Conservation (phyloP, 805 yeast genomes). For the Sporopachydermia lactativora region DNA sequence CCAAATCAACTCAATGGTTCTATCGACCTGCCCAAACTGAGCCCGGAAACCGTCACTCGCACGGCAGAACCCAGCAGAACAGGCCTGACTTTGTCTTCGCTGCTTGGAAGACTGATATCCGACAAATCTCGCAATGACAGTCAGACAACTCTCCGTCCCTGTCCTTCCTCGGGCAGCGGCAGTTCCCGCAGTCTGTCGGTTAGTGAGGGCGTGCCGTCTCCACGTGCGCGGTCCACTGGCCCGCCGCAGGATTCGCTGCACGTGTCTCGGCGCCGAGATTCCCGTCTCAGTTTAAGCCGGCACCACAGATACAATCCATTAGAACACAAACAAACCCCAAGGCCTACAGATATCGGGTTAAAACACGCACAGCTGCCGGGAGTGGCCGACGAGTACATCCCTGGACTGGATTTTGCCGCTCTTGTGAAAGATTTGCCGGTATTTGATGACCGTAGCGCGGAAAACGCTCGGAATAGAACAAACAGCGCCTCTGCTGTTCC, state of each 20-base stretch:
- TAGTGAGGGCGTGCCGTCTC: constrained; percentile 11
- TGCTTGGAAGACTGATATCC: neutral
- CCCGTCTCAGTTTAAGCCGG: constrained; percentile 8
- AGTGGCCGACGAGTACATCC: constrained; percentile 64
- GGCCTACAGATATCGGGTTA: too few relatives aligned
- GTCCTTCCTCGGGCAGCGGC: constrained; percentile 11
- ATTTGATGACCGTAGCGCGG: constrained; percentile 26
- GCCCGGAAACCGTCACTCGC: constrained; percentile 12
- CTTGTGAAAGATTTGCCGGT: too few relatives aligned
- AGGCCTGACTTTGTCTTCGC: neutral
- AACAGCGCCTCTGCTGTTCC: constrained; percentile 28
- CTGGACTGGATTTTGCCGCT: constrained; percentile 44
- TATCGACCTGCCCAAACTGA: neutral
- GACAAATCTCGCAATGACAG: constrained; percentile 5
- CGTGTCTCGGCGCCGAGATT: neutral
- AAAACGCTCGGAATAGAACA: too few relatives aligned
- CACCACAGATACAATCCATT: too few relatives aligned
- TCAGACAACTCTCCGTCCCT: constrained; percentile 6
- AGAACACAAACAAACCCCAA: too few relatives aligned
- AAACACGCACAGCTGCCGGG: constrained; percentile 22
- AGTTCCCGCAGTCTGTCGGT: too few relatives aligned
- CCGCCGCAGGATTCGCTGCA: constrained; percentile 3
- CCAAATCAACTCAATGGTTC: constrained; percentile 7
- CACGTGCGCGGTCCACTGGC: constrained; percentile 6
- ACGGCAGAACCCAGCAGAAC: constrained; percentile 8